Base-by-base conservation (phyloP, 2,329 filamentous ascomycete species). In the Diplodia intermedia region DNA sequence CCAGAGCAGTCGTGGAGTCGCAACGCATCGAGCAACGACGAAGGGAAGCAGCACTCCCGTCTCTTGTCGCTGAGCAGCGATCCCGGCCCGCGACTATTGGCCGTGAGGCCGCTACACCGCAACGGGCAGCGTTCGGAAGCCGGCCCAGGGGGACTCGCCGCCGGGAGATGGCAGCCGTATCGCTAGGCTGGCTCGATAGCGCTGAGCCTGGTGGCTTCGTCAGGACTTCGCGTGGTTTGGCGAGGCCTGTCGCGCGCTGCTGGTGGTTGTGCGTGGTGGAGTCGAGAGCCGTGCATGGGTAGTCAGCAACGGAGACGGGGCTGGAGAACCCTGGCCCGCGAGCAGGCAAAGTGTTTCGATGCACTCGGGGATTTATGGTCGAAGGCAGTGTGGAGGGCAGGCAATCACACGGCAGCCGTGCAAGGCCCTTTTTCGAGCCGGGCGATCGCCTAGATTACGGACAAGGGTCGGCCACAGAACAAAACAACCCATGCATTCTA, bases 1-100 rank as follows among this genome's bases (percentile, higher is more conserved):
- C 57, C 47, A 50, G 57, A 15, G n/a, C 31, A n/a, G 52, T 9
- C 52, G 12, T 23, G 52, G 11, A 20, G 23, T 55, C 29, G 56
- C 14, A 20, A 43, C 26, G 56, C 38, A 60, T 60, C 56, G 56
- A 60, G 56, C 26, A 60, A 47, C n/a, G 56, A 26, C 4, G 26
- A 26, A 26, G 26, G 26, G 26, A 26, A 26, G 26, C 26, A 26
- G 26, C 3, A 26, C 26, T 26, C 4, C 26, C n/a, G 33, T 14
- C 33, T 20, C 36, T 40, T 5, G 29, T 61, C 56, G 49, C 47
- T 40, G 47, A 38, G 56, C 26, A 40, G 18, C 18, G 31, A 29
- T 60, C 55, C 36, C n/a, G 20, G 55, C 55, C 31, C 36, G 55
- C 36, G 36, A 60, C 38, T 60, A 60, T 60, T 60, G 56, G 38